A percentile compares a stretch with the other conserved stretches of the same genome.
These are phyloP conservation scores for Phaffomyces thermotolerans DNA, from an alignment of 805 yeast genomes.

Conservation along the genomic window DNA sequence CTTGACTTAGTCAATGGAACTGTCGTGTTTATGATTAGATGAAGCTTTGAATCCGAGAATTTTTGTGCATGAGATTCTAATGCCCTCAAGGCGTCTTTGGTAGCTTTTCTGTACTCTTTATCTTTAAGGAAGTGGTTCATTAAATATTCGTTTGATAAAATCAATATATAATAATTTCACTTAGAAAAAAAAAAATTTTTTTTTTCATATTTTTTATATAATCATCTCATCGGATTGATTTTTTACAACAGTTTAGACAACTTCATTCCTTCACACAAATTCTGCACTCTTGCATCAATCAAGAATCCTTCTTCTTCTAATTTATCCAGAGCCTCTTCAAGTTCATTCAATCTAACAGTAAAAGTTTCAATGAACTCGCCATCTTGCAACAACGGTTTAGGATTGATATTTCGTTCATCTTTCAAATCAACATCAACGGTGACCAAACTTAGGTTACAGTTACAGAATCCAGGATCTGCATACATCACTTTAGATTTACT, in stretches of 20 bases:
- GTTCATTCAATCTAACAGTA: slow-evolving; percentile 51
- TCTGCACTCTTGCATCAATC: slow-evolving; percentile 83
- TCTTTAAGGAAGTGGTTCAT: too few relatives aligned
- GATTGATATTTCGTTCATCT: slow-evolving; percentile 58
- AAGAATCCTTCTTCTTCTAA: slow-evolving; percentile 61
- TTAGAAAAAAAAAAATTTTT: too few relatives aligned
- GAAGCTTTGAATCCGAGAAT: slow-evolving; percentile 1
- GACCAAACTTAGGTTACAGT: slow-evolving; percentile 78
- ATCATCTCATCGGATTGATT: neutral
- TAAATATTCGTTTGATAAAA: too few relatives aligned
- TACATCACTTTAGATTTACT: slow-evolving; percentile 42
- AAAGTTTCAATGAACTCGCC: slow-evolving; percentile 91
- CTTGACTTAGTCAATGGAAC: slow-evolving; percentile 36
- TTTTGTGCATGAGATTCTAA: too few relatives aligned
- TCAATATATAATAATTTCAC: too few relatives aligned
- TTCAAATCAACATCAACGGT: slow-evolving; percentile 69
- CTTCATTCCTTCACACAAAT: slow-evolving; percentile 74
- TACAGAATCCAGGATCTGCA: slow-evolving; percentile 85
- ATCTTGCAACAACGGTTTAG: slow-evolving; percentile 74
- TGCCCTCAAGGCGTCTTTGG: too few relatives aligned
- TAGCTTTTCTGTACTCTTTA: too few relatives aligned
- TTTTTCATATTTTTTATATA: neutral
- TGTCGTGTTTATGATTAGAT: slow-evolving; percentile 41
- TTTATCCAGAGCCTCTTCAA: slow-evolving; percentile 46
- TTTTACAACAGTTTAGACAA: slow-evolving; percentile 36